Percentiles rank a stretch among this genome's conserved stretches.
phyloP scores from a whole-genome alignment of 1,284 basidiomycete genomes.

The Thelephora terrestris region DNA sequence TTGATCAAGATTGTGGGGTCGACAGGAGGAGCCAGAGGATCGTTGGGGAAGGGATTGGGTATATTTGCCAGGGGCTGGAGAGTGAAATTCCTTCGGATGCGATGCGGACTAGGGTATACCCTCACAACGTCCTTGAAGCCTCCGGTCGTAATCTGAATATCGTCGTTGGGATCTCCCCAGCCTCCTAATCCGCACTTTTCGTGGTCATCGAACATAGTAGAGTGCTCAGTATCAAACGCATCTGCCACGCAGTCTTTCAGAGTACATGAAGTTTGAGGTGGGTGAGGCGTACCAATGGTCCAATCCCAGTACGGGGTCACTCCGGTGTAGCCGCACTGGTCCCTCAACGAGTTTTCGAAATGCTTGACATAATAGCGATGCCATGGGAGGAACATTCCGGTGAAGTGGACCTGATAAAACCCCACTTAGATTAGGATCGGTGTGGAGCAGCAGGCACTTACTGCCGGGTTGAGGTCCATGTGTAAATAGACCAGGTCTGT shows the following conservation, averaged over 20 bases:
- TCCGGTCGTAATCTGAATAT: slow-evolving; percentile 23
- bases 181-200: slow-evolving; percentile 25
- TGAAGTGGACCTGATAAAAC: slow-evolving; percentile 24
- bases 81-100: slow-evolving; percentile 27
- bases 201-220: slow-evolving; percentile 23
- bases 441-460: slow-evolving; percentile 3
- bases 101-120: slow-evolving; percentile 26
- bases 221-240: slow-evolving; percentile 21
- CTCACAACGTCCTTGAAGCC: slow-evolving; percentile 23
- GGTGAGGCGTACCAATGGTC: slow-evolving; percentile 20
- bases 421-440: not conserved
- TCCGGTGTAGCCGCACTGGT: slow-evolving; percentile 25
- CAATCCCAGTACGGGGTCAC: slow-evolving; percentile 31
- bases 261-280: not conserved
- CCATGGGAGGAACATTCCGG: slow-evolving; percentile 28
- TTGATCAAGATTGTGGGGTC: slow-evolving; percentile 11
- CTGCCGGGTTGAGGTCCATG: slow-evolving; percentile 24
- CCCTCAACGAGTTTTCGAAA: slow-evolving; percentile 23
- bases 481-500: slow-evolving; percentile 28
- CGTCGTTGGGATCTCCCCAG: slow-evolving; percentile 26
- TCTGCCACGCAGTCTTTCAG: slow-evolving; percentile 13
- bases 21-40: too few relatives aligned
- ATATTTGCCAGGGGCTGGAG: slow-evolving; percentile 15
- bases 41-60: slow-evolving; percentile 1
- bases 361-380: slow-evolving; percentile 27